These are phyloP conservation scores for Suillus variegatus DNA, from an alignment of 768 basidiomycete species.

Conservation along the genomic window DNA sequence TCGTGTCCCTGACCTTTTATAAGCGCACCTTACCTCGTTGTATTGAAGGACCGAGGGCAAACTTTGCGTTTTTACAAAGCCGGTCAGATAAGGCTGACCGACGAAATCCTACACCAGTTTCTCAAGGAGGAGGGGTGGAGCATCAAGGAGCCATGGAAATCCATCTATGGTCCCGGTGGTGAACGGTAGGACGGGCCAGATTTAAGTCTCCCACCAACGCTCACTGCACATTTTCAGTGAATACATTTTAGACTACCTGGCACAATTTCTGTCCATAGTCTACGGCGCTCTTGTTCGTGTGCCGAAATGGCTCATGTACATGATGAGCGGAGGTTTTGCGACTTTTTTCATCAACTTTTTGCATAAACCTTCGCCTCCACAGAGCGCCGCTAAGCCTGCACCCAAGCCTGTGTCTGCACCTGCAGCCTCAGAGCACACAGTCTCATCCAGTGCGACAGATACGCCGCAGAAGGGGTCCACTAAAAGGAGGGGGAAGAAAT, in stretches of 20 bases:
- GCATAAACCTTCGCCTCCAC: conserved; percentile 40
- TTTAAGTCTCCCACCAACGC: not conserved
- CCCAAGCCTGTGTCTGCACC: conserved; percentile 3
- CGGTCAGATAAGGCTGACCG: conserved; percentile 57
- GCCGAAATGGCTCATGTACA: conserved; percentile 73
- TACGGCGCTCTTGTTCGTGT: conserved; percentile 56
- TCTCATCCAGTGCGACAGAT: conserved; percentile 15
- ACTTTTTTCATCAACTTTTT: conserved; percentile 68
- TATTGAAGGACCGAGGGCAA: conserved; percentile 70
- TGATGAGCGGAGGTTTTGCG: conserved; percentile 64
- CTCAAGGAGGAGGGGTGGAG: conserved; percentile 66
- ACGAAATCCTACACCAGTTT: conserved; percentile 64
- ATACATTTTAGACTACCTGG: conserved; percentile 62
- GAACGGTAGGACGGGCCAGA: conserved; percentile 48
- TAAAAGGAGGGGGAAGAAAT: conserved; percentile 33
- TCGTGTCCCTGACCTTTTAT: conserved; percentile 5
- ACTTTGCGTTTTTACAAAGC: conserved; percentile 81
- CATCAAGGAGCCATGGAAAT: conserved; percentile 65
- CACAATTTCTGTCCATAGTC: conserved; percentile 44
- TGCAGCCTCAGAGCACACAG: conserved; percentile 9
- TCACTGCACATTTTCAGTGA: conserved; percentile 47
- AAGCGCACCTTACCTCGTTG: conserved; percentile 78
- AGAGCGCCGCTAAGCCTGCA: conserved; percentile 8
- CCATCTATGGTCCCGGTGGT: conserved; percentile 75
- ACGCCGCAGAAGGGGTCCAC: conserved; percentile 20